phyloP scores from a whole-genome alignment of 129 eudicot genomes.

The Solidago caesia region DNA sequence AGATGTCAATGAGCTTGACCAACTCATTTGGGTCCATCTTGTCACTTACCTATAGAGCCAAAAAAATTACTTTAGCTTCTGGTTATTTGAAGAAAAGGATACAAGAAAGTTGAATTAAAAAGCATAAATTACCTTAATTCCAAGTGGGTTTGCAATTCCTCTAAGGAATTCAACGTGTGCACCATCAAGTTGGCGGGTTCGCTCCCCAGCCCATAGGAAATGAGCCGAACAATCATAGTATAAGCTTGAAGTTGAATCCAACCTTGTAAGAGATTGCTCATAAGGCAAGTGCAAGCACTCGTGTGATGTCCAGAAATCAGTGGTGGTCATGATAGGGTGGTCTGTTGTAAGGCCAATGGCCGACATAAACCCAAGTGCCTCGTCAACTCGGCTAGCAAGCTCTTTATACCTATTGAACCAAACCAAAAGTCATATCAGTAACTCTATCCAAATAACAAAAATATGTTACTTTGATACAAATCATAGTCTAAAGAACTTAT shows the following conservation, averaged over 20 bases:
- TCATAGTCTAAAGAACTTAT: no score
- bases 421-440: conserved; percentile 9
- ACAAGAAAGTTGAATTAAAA: background rate
- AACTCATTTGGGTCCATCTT: conserved; percentile 90
- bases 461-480: background rate
- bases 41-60: conserved; percentile 78
- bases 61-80: conserved; percentile 16
- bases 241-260: conserved; percentile 83
- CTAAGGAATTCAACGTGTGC: conserved; percentile 92
- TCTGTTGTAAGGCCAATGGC: conserved; percentile 90
- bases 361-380: conserved; percentile 94
- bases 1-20: conserved; percentile 80
- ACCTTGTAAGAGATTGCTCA: conserved; percentile 81
- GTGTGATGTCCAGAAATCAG: conserved; percentile 95
- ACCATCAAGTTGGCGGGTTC: conserved; percentile 93
- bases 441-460: conserved; percentile 3
- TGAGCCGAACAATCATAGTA: conserved; percentile 96
- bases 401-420: conserved; percentile 66
- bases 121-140: conserved; percentile 64
- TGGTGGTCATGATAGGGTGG: conserved; percentile 85
- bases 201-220: conserved; percentile 90
- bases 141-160: conserved; percentile 94
- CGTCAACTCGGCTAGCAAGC: conserved; percentile 88
- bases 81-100: background rate
- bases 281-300: conserved; percentile 91